phyloP scores from a whole-genome alignment of 2,329 filamentous ascomycete genomes.

The Mycosphaerella arachidis region DNA sequence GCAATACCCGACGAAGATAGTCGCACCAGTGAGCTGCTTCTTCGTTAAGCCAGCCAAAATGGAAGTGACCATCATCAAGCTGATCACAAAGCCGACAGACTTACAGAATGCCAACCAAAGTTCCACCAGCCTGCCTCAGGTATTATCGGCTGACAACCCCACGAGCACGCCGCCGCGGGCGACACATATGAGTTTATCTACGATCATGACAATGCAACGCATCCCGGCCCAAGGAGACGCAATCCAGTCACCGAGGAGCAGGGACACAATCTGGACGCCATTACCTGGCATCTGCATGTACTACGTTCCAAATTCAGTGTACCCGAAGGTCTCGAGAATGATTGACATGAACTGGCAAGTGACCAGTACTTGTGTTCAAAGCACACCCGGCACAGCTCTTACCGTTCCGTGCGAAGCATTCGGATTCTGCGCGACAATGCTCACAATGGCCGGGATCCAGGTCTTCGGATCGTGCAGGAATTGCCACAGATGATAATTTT shows the following conservation, averaged over 20 bases:
- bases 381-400: slow-evolving; percentile 45
- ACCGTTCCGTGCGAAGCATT: slow-evolving; percentile 34
- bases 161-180: slow-evolving; percentile 1
- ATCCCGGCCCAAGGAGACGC: not conserved
- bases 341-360: slow-evolving; percentile 43
- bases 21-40: slow-evolving; percentile 47
- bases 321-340: slow-evolving; percentile 43
- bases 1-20: slow-evolving; percentile 43
- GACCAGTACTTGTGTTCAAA: not conserved
- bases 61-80: slow-evolving; percentile 47
- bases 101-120: slow-evolving; percentile 53
- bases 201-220: not conserved
- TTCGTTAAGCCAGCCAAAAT: slow-evolving; percentile 53
- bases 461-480: slow-evolving; percentile 53
- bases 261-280: not conserved
- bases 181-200: not conserved
- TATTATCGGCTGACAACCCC: not conserved
- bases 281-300: slow-evolving; percentile 47
- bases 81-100: slow-evolving; percentile 48
- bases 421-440: slow-evolving; percentile 52
- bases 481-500: slow-evolving; percentile 41
- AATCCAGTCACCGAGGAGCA: slow-evolving; percentile 1
- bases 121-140: not conserved
- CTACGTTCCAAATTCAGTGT: slow-evolving; percentile 49
- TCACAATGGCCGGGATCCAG: slow-evolving; percentile 54